Evolutionary conservation across 345 rosid species (phyloP).

Genomic region (Physaria fendleri): DNA sequence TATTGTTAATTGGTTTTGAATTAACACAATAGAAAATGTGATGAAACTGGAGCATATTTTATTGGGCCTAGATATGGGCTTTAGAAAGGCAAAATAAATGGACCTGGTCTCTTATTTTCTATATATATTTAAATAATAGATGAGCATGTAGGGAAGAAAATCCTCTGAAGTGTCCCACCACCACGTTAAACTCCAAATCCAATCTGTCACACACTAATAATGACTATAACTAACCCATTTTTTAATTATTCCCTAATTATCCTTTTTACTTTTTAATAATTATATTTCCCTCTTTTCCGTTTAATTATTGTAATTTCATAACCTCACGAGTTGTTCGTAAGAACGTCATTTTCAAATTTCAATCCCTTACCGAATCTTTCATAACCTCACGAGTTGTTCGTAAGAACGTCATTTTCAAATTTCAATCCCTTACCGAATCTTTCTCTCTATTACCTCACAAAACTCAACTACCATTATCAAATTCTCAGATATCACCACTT

Average conservation of each 20-base stretch:
- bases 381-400: slow-evolving; percentile 22
- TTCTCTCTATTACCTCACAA: slow-evolving; percentile 5
- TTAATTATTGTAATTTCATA: slow-evolving; percentile 20
- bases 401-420: slow-evolving; percentile 21
- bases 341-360: slow-evolving; percentile 22
- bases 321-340: slow-evolving; percentile 21
- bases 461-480: slow-evolving; percentile 14
- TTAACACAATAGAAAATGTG: too few species aligned
- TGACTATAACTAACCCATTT: too few species aligned
- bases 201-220: slow-evolving; percentile 7
- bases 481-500: not conserved
- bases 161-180: slow-evolving; percentile 12
- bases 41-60: too few species aligned
- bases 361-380: too few species aligned
- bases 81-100: too few species aligned
- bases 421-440: slow-evolving; percentile 20
- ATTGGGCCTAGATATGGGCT: too few species aligned
- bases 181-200: slow-evolving; percentile 20
- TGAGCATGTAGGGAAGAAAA: too few species aligned
- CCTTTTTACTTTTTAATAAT: not conserved
- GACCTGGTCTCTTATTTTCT: too few species aligned
- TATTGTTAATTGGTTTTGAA: too few species aligned
- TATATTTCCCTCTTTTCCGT: slow-evolving; percentile 1
- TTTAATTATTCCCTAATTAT: too few species aligned
- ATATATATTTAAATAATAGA: too few species aligned